Evolutionary conservation across 2,329 filamentous ascomycete genomes (phyloP).

Genomic region (Coniochaeta ligniaria): DNA sequence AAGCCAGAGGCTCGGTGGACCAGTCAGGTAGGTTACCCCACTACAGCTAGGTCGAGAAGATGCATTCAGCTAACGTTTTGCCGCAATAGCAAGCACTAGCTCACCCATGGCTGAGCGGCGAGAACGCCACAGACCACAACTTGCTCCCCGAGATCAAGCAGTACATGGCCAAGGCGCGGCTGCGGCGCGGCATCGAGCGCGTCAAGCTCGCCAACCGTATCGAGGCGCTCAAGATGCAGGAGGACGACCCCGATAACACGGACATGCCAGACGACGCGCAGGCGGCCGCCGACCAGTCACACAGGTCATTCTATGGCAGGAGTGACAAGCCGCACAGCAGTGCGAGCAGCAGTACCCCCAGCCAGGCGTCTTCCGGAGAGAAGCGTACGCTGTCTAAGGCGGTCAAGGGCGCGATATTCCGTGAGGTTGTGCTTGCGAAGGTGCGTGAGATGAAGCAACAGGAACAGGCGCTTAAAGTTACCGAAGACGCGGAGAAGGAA

Average conservation of each 20-base stretch:
- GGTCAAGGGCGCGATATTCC: slow-evolving; percentile 70
- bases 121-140: slow-evolving; percentile 92
- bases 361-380: slow-evolving; percentile 11
- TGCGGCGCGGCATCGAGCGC: slow-evolving; percentile 89
- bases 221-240: slow-evolving; percentile 86
- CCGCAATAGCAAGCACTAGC: slow-evolving; percentile 59
- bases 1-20: slow-evolving; percentile 69
- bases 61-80: neutral
- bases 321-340: neutral
- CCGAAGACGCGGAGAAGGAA: slow-evolving; percentile 49
- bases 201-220: slow-evolving; percentile 96
- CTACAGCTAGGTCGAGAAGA: neutral
- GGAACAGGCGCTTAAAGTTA: slow-evolving; percentile 61
- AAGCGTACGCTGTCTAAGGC: slow-evolving; percentile 39
- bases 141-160: slow-evolving; percentile 94
- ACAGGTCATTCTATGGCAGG: slow-evolving; percentile 2
- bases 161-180: slow-evolving; percentile 84
- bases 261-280: slow-evolving; percentile 60
- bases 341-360: neutral
- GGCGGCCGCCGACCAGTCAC: slow-evolving; percentile 42
- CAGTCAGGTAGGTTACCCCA: slow-evolving; percentile 55
- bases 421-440: slow-evolving; percentile 90
- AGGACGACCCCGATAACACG: slow-evolving; percentile 73
- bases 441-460: slow-evolving; percentile 86
- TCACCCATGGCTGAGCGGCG: slow-evolving; percentile 84